phyloP scores from a whole-genome alignment of 2,329 filamentous ascomycete genomes.

The Teratosphaeria viscida region DNA sequence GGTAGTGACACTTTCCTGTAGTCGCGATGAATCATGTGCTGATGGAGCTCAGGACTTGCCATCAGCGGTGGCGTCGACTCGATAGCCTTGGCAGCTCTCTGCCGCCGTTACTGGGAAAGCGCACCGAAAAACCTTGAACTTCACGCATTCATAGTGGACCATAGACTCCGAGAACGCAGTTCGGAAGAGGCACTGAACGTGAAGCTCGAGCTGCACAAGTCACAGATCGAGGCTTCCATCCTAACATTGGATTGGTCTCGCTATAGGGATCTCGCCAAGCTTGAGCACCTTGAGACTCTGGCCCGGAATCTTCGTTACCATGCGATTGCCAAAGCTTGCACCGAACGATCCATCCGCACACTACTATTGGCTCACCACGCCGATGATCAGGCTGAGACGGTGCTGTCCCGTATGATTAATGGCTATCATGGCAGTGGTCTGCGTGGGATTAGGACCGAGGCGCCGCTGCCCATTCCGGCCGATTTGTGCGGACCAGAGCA shows the following conservation, averaged over 20 bases:
- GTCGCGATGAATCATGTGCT: neutral
- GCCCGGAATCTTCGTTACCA: conserved; percentile 68
- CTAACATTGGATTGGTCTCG: conserved; percentile 29
- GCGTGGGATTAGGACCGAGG: conserved; percentile 13
- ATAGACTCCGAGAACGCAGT: conserved; percentile 47
- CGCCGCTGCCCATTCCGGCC: conserved; percentile 48
- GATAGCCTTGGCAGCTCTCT: conserved; percentile 84
- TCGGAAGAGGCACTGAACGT: conserved; percentile 45
- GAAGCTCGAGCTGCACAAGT: conserved; percentile 17
- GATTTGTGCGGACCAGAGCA: conserved; percentile 64
- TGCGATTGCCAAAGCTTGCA: conserved; percentile 53
- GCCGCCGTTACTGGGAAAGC: conserved; percentile 32
- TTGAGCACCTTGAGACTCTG: conserved; percentile 62
- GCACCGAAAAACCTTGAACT: conserved; percentile 22
- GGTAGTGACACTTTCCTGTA: neutral
- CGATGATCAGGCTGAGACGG: conserved; percentile 86
- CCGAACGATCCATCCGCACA: conserved; percentile 40
- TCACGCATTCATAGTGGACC: conserved; percentile 52
- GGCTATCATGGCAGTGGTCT: conserved; percentile 63
- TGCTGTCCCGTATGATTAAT: conserved; percentile 64
- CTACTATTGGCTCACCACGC: conserved; percentile 76
- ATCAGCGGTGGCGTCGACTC: conserved; percentile 92
- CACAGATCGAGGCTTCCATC: conserved; percentile 17
- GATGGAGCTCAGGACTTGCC: conserved; percentile 48
- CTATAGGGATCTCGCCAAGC: conserved; percentile 29